These are phyloP conservation scores for Fusarium caatingaense DNA, from an alignment of 2,329 filamentous ascomycete genomes.

Conservation along the genomic window DNA sequence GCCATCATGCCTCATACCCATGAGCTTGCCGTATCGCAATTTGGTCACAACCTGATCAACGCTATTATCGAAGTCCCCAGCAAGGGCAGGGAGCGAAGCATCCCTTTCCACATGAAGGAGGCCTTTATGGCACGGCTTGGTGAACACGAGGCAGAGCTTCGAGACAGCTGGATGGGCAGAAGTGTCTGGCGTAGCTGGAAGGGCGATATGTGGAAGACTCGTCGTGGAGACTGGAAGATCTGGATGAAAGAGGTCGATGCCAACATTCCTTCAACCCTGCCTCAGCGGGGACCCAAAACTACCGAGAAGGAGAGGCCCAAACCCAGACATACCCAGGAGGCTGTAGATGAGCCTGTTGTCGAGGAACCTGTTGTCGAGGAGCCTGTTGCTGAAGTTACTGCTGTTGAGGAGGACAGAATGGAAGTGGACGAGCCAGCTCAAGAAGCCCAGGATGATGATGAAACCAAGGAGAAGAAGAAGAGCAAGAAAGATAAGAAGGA, in stretches of 20 bases:
- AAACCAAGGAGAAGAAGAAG: constrained; percentile 2
- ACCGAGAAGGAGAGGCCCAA: constrained; percentile 14
- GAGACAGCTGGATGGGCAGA: constrained; percentile 65
- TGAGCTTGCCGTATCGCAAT: constrained; percentile 61
- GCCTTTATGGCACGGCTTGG: constrained; percentile 63
- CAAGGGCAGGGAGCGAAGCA: constrained; percentile 58
- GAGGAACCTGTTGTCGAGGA: constrained; percentile 1
- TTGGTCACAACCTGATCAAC: constrained; percentile 64
- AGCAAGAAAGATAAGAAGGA: constrained; percentile 6
- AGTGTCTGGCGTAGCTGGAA: constrained; percentile 69
- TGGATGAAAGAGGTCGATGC: constrained; percentile 64
- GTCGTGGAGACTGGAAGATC: constrained; percentile 64
- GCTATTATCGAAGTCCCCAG: constrained; percentile 63
- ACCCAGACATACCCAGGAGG: background rate
- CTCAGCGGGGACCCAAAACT: constrained; percentile 27
- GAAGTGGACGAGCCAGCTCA: constrained; percentile 19
- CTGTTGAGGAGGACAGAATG: constrained; percentile 16
- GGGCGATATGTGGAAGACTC: constrained; percentile 67
- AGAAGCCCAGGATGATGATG: constrained; percentile 9
- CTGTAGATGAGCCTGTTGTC: constrained; percentile 4
- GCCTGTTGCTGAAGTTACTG: background rate
- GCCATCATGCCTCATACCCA: constrained; percentile 58
- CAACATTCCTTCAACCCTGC: constrained; percentile 33
- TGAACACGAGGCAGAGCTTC: constrained; percentile 60
- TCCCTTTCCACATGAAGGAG: constrained; percentile 70